Conservation (phyloP, 2,329 filamentous ascomycete species). For the Coniella vitis region DNA sequence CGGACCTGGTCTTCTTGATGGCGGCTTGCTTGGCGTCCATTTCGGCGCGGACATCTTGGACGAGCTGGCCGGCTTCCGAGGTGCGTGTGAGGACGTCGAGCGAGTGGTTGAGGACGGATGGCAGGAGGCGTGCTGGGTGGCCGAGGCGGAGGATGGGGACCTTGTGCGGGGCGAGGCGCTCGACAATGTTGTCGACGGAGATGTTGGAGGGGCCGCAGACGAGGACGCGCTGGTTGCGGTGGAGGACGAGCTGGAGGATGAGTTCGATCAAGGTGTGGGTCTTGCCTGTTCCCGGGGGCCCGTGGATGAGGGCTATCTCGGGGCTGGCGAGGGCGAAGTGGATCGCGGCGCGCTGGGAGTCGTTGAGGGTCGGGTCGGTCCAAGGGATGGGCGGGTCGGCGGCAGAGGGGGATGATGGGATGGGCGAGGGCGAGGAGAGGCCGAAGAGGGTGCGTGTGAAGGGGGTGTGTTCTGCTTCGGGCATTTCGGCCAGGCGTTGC, state of each 20-base stretch:
- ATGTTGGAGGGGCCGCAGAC: constrained; percentile 98
- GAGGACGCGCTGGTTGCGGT: constrained; percentile 64
- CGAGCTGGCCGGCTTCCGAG: constrained; percentile 82
- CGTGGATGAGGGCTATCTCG: constrained; percentile 87
- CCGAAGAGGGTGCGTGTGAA: constrained; percentile 60
- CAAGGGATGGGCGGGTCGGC: constrained; percentile 45
- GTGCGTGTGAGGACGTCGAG: constrained; percentile 86
- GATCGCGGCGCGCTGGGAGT: constrained; percentile 61
- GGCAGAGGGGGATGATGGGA: constrained; percentile 35
- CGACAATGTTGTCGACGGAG: constrained; percentile 96
- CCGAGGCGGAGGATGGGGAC: constrained; percentile 84
- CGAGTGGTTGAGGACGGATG: constrained; percentile 81
- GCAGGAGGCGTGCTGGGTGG: constrained; percentile 84
- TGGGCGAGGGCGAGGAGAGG: constrained; percentile 43
- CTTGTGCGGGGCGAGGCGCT: constrained; percentile 77
- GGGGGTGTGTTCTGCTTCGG: constrained; percentile 48
- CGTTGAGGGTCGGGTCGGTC: constrained; percentile 56
- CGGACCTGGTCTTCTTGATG: constrained; percentile 78
- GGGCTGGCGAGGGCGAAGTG: constrained; percentile 76
- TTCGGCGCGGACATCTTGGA: constrained; percentile 82
- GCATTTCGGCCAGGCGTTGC: constrained; percentile 52
- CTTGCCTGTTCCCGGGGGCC: constrained; percentile 92
- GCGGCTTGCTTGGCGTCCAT: constrained; percentile 89
- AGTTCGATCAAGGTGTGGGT: constrained; percentile 94
- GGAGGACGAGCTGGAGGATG: constrained; percentile 74